Conservation (phyloP, 495 filamentous ascomycete genomes). For the Penicillium nucicola region DNA sequence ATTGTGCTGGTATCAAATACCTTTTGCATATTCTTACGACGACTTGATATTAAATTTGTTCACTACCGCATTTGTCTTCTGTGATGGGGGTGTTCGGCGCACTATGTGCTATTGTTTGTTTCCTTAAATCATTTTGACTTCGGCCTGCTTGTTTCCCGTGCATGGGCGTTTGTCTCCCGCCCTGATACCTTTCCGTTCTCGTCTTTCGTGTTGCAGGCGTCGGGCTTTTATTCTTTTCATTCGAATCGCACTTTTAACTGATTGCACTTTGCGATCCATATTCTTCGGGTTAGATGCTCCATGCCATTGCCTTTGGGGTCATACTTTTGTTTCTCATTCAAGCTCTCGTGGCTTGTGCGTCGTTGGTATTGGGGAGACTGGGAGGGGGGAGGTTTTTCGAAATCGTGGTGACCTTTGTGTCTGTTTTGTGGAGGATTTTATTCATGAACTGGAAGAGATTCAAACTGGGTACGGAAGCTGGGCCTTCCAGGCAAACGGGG, state of each 20-base stretch:
- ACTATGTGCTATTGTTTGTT: constrained; percentile 18
- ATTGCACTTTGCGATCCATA: constrained; percentile 11
- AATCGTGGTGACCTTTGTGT: constrained; percentile 3
- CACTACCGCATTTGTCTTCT: constrained; percentile 38
- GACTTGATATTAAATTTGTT: constrained; percentile 39
- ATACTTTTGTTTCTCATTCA: neutral
- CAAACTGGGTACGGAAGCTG: neutral
- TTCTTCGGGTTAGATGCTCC: constrained; percentile 7
- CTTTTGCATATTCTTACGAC: constrained; percentile 49
- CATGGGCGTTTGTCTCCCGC: constrained; percentile 27
- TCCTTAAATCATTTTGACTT: constrained; percentile 1
- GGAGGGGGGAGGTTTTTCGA: no score
- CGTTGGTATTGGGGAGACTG: constrained; percentile 3
- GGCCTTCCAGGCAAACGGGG: constrained; percentile 3
- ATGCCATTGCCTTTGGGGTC: constrained; percentile 2
- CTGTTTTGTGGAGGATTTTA: constrained; percentile 4
- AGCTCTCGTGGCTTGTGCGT: neutral
- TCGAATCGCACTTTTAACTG: constrained; percentile 27
- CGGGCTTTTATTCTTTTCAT: constrained; percentile 27
- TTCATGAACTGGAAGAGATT: constrained; percentile 7
- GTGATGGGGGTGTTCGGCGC: constrained; percentile 41
- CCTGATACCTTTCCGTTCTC: constrained; percentile 38
- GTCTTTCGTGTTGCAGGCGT: constrained; percentile 29
- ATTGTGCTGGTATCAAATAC: constrained; percentile 42
- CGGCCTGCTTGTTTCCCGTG: constrained; percentile 20